phyloP scores from a whole-genome alignment of 176 grass and related monocot genomes.

The Eleusine coracana region DNA sequence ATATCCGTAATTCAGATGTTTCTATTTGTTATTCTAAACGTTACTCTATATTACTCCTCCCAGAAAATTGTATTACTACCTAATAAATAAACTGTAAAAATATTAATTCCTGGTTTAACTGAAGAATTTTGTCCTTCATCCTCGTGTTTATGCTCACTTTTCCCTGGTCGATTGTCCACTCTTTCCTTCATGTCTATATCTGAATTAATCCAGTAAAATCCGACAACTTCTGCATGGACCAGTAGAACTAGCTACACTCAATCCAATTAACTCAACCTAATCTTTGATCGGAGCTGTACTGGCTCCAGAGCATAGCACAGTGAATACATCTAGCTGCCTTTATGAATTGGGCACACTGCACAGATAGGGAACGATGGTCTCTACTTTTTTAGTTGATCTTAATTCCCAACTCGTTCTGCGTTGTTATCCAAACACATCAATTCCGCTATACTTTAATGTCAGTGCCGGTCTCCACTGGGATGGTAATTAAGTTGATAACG shows the following conservation, averaged over 20 bases:
- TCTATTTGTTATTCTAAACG: too few relatives aligned
- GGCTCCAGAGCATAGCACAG: too few relatives aligned
- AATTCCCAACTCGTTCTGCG: conserved; percentile 13
- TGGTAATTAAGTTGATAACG: conserved; percentile 37
- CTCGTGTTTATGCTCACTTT: not conserved
- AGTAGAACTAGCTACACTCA: not conserved
- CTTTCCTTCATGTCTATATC: not conserved
- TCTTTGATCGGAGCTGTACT: not conserved
- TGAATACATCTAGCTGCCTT: not conserved
- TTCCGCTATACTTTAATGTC: conserved; percentile 4
- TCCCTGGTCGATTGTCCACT: not conserved
- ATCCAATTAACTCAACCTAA: not conserved
- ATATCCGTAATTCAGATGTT: too few relatives aligned
- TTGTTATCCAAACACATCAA: not conserved
- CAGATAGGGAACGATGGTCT: not conserved
- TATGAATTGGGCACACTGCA: not conserved
- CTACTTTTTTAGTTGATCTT: conserved; percentile 13
- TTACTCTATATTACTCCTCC: too few relatives aligned
- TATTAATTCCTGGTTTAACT: not conserved
- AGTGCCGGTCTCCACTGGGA: conserved; percentile 29
- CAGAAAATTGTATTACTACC: too few relatives aligned
- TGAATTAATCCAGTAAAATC: not conserved
- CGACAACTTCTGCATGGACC: not conserved
- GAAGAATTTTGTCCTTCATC: not conserved
- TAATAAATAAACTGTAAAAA: not conserved